Percentiles rank a stretch among this genome's conserved stretches.
Conservation (phyloP, 2,329 filamentous ascomycete genomes). For the Xylaria polymorpha region DNA sequence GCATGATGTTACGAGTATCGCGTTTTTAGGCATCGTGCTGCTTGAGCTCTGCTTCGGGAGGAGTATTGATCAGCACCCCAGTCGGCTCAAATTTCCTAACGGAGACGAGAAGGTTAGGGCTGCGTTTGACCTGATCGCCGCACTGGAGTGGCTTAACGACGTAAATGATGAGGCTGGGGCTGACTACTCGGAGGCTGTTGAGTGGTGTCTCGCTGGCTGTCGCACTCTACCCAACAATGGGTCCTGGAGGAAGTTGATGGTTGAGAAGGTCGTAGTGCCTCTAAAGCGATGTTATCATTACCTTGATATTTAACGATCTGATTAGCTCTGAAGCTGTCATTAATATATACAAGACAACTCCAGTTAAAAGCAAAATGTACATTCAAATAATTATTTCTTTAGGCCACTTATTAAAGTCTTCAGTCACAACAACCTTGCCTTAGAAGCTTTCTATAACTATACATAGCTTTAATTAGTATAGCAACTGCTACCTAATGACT, state of each 20-base stretch:
- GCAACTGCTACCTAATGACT: no score
- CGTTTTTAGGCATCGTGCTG: constrained; percentile 12
- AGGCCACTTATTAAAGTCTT: no score
- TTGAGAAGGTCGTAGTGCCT: constrained; percentile 8
- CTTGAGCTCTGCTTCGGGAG: constrained; percentile 21
- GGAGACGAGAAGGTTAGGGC: neutral
- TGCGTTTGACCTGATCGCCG: constrained; percentile 11
- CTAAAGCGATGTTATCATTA: constrained; percentile 3
- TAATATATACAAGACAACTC: neutral
- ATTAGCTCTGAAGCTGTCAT: neutral
- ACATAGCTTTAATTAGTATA: no score
- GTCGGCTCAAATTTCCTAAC: neutral
- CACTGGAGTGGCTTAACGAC: constrained; percentile 16
- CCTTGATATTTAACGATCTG: neutral
- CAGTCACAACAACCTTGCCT: no score
- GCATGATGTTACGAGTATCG: neutral
- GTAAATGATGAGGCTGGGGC: constrained; percentile 20
- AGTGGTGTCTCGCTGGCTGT: constrained; percentile 21
- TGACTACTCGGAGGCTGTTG: constrained; percentile 12
- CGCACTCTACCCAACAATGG: neutral
- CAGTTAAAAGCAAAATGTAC: no score
- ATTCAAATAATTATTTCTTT: no score
- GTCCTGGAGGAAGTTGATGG: constrained; percentile 4
- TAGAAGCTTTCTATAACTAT: no score
- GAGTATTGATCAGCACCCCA: constrained; percentile 13